Conservation (phyloP, 2,329 filamentous ascomycete genomes). For the Waltergamsia citrina region DNA sequence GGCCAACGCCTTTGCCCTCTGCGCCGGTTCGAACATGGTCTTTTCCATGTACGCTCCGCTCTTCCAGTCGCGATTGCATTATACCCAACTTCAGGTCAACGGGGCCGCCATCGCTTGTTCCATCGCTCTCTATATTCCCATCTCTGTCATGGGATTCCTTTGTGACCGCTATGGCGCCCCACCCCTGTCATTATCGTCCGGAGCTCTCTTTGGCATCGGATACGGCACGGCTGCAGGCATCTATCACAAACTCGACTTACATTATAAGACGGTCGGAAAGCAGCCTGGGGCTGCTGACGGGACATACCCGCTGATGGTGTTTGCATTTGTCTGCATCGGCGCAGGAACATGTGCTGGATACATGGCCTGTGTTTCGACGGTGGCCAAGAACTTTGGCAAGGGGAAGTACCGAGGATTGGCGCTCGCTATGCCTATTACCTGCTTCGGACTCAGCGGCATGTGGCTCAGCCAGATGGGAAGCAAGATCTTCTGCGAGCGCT, state of each 20-base stretch:
- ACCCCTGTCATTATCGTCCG: constrained; percentile 64
- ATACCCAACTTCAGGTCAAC: constrained; percentile 89
- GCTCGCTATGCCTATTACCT: constrained; percentile 81
- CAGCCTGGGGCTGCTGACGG: constrained; percentile 29
- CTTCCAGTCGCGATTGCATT: constrained; percentile 77
- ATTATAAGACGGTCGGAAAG: constrained; percentile 23
- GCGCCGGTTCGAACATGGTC: constrained; percentile 83
- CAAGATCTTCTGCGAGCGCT: constrained; percentile 62
- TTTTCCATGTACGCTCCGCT: constrained; percentile 91
- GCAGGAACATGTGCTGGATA: constrained; percentile 84
- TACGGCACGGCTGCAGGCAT: constrained; percentile 77
- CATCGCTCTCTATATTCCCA: constrained; percentile 84
- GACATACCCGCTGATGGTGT: constrained; percentile 75
- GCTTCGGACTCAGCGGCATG: constrained; percentile 90
- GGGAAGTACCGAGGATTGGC: constrained; percentile 83
- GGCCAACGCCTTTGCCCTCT: constrained; percentile 53
- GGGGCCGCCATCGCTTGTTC: constrained; percentile 79
- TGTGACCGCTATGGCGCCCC: constrained; percentile 84
- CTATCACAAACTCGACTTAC: constrained; percentile 49
- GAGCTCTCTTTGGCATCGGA: constrained; percentile 65
- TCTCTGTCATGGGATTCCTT: constrained; percentile 79
- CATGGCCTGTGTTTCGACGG: constrained; percentile 82
- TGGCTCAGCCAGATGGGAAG: constrained; percentile 88
- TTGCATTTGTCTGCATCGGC: constrained; percentile 76
- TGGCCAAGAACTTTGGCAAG: constrained; percentile 94